A percentile compares a stretch with the other conserved stretches of the same genome.
These are phyloP conservation scores for Neurospora sp. DNA, from an alignment of 495 filamentous ascomycete species.

Conservation along the genomic window DNA sequence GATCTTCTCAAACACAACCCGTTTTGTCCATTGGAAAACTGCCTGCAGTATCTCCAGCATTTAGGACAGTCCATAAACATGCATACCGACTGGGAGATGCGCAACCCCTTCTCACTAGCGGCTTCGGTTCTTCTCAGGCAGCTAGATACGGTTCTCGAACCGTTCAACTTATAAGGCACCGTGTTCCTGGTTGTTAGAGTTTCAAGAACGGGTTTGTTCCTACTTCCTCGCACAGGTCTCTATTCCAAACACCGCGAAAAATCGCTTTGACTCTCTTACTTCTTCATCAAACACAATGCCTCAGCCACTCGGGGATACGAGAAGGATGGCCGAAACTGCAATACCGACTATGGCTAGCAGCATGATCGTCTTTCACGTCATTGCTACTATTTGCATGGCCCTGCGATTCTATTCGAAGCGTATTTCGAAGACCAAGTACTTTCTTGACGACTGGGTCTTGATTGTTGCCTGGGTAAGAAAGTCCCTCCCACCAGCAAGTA, in stretches of 20 bases:
- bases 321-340: not conserved
- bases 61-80: not conserved
- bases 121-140: not conserved
- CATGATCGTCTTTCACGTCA: not conserved
- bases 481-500: not conserved
- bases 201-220: not conserved
- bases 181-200: not conserved
- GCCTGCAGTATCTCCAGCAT: not conserved
- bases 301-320: not conserved
- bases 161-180: not conserved
- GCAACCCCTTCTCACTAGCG: not conserved
- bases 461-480: not conserved
- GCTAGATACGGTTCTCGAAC: not conserved
- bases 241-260: not conserved
- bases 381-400: not conserved
- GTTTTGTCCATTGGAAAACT: not conserved
- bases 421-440: not conserved
- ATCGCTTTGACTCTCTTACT: not conserved
- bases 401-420: not conserved
- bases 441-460: not conserved
- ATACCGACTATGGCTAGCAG: not conserved
- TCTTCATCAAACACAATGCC: not conserved
- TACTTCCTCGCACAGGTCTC: not conserved
- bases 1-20: not conserved
- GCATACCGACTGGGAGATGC: not conserved